Conservation (phyloP, 108 stramenopile genomes). For the Cyclotella cryptica region DNA sequence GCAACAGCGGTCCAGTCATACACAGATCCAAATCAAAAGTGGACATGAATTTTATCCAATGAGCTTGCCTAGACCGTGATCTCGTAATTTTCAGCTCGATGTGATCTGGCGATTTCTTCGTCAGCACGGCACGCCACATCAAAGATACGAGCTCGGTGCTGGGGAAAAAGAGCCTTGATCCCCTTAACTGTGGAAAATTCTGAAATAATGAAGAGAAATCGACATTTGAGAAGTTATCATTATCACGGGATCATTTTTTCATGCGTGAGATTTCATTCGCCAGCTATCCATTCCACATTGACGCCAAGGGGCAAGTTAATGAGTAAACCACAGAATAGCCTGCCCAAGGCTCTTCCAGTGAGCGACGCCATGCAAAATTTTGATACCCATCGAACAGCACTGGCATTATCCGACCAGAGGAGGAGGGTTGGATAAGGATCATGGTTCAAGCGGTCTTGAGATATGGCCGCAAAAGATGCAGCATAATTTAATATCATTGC, state of each 20-base stretch:
- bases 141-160: slow-evolving; percentile 3
- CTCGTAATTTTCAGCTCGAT: not conserved
- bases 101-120: slow-evolving; percentile 11
- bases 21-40: not conserved
- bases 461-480: slow-evolving; percentile 3
- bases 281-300: slow-evolving; percentile 18
- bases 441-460: not conserved
- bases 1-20: no score
- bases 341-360: slow-evolving; percentile 17
- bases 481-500: slow-evolving; percentile 25
- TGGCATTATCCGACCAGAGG: no score
- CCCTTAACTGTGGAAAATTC: slow-evolving; percentile 13
- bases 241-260: not conserved
- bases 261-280: slow-evolving; percentile 29
- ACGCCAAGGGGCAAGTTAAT: slow-evolving; percentile 22
- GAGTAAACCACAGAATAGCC: slow-evolving; percentile 18
- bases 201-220: slow-evolving; percentile 26
- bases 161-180: slow-evolving; percentile 11
- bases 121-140: slow-evolving; percentile 15
- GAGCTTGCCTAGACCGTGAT: slow-evolving; percentile 6
- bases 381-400: slow-evolving; percentile 9
- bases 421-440: slow-evolving; percentile 10
- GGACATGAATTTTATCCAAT: not conserved
- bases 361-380: slow-evolving; percentile 14
- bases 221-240: not conserved